phyloP scores from a whole-genome alignment of 176 grass and related monocot genomes.

The Triticum monococcum region DNA sequence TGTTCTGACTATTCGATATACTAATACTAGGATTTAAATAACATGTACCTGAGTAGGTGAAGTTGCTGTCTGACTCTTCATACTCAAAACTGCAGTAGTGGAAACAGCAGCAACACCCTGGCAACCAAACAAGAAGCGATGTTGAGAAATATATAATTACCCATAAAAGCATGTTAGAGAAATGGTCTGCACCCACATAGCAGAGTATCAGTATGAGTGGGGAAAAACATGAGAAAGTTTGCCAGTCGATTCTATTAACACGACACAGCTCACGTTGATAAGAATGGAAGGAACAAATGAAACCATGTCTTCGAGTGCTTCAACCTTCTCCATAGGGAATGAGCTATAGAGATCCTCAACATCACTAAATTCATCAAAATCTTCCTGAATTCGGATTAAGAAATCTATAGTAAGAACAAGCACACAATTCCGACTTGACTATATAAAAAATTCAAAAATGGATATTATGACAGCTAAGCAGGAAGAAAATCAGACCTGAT shows the following conservation, averaged over 20 bases:
- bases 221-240: not conserved
- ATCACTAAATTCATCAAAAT: no score
- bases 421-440: no score
- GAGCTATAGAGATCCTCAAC: no score
- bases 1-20: no score
- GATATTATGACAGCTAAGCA: conserved; percentile 13
- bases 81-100: conserved; percentile 52
- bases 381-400: no score
- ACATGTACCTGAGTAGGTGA: conserved; percentile 54
- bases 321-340: no score
- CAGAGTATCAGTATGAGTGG: not conserved
- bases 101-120: conserved; percentile 80
- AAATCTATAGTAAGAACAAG: no score
- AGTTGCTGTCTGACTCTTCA: conserved; percentile 62
- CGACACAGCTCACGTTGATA: no score
- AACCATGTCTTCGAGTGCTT: no score
- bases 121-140: conserved; percentile 49
- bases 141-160: conserved; percentile 12
- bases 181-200: not conserved
- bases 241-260: not conserved
- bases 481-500: conserved; percentile 54
- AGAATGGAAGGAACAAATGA: no score
- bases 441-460: not conserved
- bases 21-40: not conserved
- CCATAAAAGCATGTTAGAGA: conserved; percentile 11